Percentiles rank a stretch among this genome's conserved stretches.
Conservation (phyloP, 306 rosid genomes). For the Senna tora region DNA sequence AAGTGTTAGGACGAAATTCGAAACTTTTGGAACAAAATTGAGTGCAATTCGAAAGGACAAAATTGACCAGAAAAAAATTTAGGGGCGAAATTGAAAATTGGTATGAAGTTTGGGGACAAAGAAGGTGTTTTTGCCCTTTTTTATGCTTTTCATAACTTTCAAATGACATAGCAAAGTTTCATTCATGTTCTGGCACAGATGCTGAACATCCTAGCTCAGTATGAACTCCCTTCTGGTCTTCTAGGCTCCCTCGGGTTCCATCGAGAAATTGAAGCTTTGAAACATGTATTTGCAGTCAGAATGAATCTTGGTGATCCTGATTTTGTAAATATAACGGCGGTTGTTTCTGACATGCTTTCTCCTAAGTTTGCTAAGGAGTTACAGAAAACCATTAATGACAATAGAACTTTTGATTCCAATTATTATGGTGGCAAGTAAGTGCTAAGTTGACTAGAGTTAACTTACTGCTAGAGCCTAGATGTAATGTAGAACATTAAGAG, state of each 20-base stretch:
- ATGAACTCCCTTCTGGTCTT: conserved; percentile 61
- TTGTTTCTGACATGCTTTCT: conserved; percentile 82
- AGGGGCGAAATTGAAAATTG: no score
- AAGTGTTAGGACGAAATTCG: no score
- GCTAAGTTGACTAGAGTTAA: conserved; percentile 7
- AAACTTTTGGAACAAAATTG: no score
- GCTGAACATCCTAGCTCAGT: conserved; percentile 74
- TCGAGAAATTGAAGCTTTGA: conserved; percentile 77
- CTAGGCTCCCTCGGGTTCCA: conserved; percentile 74
- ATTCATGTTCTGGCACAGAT: conserved; percentile 50
- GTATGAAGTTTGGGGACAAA: no score
- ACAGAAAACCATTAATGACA: conserved; percentile 65
- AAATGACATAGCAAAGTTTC: conserved; percentile 24
- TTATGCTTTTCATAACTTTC: not conserved
- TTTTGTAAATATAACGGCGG: conserved; percentile 59
- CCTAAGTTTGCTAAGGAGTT: conserved; percentile 61
- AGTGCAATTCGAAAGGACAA: no score
- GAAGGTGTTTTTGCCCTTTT: no score
- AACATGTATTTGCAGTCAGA: conserved; percentile 70
- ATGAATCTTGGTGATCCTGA: conserved; percentile 93
- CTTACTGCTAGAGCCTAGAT: conserved; percentile 23
- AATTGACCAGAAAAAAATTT: no score
- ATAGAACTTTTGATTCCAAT: conserved; percentile 59
- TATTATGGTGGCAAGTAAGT: conserved; percentile 80
- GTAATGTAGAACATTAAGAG: not conserved